phyloP scores from a whole-genome alignment of 352 stramenopile species.

The Blastocystis sp. region DNA sequence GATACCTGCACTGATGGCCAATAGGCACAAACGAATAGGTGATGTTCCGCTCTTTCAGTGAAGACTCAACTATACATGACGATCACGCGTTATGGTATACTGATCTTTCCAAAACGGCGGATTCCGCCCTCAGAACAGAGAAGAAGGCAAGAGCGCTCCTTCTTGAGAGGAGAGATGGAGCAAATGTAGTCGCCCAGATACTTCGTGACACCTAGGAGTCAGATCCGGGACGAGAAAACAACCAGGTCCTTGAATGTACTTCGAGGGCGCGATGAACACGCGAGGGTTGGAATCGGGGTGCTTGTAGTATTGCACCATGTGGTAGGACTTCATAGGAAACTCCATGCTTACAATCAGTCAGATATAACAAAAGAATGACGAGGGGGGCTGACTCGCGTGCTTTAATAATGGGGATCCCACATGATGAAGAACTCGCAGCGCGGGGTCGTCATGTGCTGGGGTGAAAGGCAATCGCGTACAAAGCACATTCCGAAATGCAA shows the following conservation, averaged over 20 bases:
- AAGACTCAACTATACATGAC: slow-evolving; percentile 51
- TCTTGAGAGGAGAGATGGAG: slow-evolving; percentile 66
- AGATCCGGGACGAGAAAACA: not conserved
- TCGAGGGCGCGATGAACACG: slow-evolving; percentile 67
- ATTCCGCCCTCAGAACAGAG: slow-evolving; percentile 61
- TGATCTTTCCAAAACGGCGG: slow-evolving; percentile 27
- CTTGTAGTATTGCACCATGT: slow-evolving; percentile 73
- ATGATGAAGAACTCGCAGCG: too few species aligned
- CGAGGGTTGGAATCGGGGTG: slow-evolving; percentile 60
- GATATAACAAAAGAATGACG: too few species aligned
- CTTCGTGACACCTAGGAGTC: slow-evolving; percentile 26
- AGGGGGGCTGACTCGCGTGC: not conserved
- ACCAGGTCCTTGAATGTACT: slow-evolving; percentile 74
- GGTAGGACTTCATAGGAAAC: slow-evolving; percentile 71
- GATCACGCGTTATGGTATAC: not conserved
- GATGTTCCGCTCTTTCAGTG: slow-evolving; percentile 44
- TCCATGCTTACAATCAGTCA: slow-evolving; percentile 50
- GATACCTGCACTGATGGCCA: slow-evolving; percentile 70
- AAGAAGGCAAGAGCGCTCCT: slow-evolving; percentile 61
- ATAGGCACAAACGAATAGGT: slow-evolving; percentile 55
- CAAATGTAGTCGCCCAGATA: slow-evolving; percentile 68
- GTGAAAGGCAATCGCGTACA: too few species aligned
- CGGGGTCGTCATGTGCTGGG: too few species aligned
- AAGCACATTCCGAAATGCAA: too few species aligned
- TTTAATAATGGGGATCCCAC: too few species aligned